Conservation (phyloP, 2,329 filamentous ascomycete genomes). For the Pseudogymnoascus sp. region DNA sequence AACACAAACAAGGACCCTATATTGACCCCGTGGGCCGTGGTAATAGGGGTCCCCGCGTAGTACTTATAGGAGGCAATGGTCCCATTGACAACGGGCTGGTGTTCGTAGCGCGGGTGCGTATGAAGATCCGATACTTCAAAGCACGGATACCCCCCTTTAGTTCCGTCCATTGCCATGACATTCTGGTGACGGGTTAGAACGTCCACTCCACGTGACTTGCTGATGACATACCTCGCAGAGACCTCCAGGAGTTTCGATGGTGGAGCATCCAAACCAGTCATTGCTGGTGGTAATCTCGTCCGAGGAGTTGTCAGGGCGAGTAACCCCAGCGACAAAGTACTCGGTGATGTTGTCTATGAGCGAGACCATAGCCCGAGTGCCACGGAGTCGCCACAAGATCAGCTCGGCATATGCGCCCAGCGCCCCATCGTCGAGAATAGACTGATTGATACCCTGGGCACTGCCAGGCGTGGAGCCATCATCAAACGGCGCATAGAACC, state of each 20-base stretch:
- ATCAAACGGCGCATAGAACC: constrained; percentile 22
- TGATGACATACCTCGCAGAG: constrained; percentile 21
- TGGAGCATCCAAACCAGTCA: constrained; percentile 23
- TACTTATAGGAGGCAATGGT: constrained; percentile 17
- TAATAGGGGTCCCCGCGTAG: constrained; percentile 23
- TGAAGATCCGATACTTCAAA: constrained; percentile 20
- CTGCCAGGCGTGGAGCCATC: constrained; percentile 4
- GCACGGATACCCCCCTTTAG: constrained; percentile 17
- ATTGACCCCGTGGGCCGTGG: constrained; percentile 19
- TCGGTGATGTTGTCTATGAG: constrained; percentile 22
- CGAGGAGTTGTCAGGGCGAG: constrained; percentile 7
- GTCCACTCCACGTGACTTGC: not conserved
- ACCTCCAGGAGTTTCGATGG: constrained; percentile 20
- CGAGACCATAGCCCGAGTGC: constrained; percentile 24
- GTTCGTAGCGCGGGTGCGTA: constrained; percentile 18
- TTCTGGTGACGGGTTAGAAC: constrained; percentile 12
- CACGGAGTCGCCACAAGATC: constrained; percentile 18
- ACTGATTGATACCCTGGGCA: constrained; percentile 18
- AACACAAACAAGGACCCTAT: constrained; percentile 24
- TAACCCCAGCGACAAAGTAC: constrained; percentile 23
- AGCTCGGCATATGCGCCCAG: constrained; percentile 10
- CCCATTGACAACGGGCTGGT: constrained; percentile 19
- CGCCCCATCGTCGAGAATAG: constrained; percentile 21
- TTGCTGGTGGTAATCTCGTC: constrained; percentile 12
- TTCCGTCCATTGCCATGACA: constrained; percentile 15